A percentile compares a stretch with the other conserved stretches of the same genome.
Conservation (phyloP, 345 rosid genomes). For the Carallia pectinifolia region DNA sequence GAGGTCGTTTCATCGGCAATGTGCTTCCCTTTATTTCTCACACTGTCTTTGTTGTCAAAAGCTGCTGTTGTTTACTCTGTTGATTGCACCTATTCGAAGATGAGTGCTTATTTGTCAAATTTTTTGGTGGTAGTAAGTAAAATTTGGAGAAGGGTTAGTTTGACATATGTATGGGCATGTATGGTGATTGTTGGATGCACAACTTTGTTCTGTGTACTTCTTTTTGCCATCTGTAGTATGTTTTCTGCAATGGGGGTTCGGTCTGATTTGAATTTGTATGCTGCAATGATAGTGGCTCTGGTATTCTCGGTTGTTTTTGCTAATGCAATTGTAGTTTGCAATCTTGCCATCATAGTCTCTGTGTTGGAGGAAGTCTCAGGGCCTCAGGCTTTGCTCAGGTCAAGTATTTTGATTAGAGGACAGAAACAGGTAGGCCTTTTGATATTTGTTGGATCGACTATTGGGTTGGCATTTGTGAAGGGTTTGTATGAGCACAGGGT, state of each 20-base stretch:
- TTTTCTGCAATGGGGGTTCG: slow-evolving; percentile 53
- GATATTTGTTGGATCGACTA: slow-evolving; percentile 78
- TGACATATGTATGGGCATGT: slow-evolving; percentile 71
- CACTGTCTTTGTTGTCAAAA: slow-evolving; percentile 58
- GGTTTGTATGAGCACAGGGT: slow-evolving; percentile 94
- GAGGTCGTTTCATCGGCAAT: slow-evolving; percentile 57
- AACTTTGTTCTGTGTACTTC: slow-evolving; percentile 60
- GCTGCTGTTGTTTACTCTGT: slow-evolving; percentile 82
- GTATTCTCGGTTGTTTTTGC: slow-evolving; percentile 85
- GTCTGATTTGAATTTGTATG: slow-evolving; percentile 55
- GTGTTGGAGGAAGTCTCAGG: slow-evolving; percentile 91
- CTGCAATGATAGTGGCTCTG: slow-evolving; percentile 50
- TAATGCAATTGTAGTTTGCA: slow-evolving; percentile 65
- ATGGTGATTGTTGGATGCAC: slow-evolving; percentile 58
- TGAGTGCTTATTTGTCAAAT: slow-evolving; percentile 43
- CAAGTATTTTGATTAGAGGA: slow-evolving; percentile 66
- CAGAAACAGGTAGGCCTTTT: slow-evolving; percentile 90
- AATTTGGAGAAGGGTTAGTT: slow-evolving; percentile 64
- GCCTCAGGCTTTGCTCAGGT: slow-evolving; percentile 59
- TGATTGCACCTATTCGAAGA: slow-evolving; percentile 70
- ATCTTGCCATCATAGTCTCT: slow-evolving; percentile 61
- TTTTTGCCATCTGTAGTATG: slow-evolving; percentile 49
- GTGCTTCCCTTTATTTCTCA: slow-evolving; percentile 78
- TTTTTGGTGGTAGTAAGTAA: slow-evolving; percentile 45
- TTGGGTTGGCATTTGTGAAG: slow-evolving; percentile 69